Conservation (phyloP, 306 rosid genomes). For the Fragaria iinumae region DNA sequence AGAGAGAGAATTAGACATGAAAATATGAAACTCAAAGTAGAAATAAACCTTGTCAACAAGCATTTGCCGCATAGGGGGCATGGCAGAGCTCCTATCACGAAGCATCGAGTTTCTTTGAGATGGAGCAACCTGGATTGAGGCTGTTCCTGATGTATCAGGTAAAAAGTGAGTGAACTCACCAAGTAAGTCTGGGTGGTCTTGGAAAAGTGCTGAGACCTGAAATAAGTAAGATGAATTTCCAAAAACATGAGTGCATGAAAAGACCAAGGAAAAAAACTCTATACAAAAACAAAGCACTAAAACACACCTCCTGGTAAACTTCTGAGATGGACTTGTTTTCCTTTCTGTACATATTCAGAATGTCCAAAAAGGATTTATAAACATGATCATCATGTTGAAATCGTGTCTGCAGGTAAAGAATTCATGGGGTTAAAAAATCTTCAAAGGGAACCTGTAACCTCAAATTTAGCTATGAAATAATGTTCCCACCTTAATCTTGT, state of each 20-base stretch:
- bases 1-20: background rate
- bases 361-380: constrained; percentile 90
- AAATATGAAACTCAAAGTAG: background rate
- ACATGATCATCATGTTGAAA: constrained; percentile 91
- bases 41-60: constrained; percentile 73
- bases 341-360: constrained; percentile 95
- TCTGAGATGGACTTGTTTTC: constrained; percentile 77
- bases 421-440: constrained; percentile 29
- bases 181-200: constrained; percentile 79
- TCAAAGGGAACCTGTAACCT: constrained; percentile 22
- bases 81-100: constrained; percentile 80
- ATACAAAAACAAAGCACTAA: background rate
- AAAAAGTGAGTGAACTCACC: constrained; percentile 84
- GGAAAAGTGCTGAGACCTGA: constrained; percentile 89
- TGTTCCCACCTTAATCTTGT: constrained; percentile 78
- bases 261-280: constrained; percentile 17
- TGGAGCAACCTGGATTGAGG: constrained; percentile 50
- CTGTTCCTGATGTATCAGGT: constrained; percentile 69
- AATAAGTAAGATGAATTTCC: constrained; percentile 25
- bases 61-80: constrained; percentile 65
- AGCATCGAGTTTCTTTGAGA: constrained; percentile 63
- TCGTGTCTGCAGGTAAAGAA: constrained; percentile 64
- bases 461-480: constrained; percentile 21
- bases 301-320: constrained; percentile 86
- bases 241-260: constrained; percentile 20